A percentile compares a stretch with the other conserved stretches of the same genome.
phyloP scores from a whole-genome alignment of 1,139 yeast genomes.

The Wickerhamiella infanticola region DNA sequence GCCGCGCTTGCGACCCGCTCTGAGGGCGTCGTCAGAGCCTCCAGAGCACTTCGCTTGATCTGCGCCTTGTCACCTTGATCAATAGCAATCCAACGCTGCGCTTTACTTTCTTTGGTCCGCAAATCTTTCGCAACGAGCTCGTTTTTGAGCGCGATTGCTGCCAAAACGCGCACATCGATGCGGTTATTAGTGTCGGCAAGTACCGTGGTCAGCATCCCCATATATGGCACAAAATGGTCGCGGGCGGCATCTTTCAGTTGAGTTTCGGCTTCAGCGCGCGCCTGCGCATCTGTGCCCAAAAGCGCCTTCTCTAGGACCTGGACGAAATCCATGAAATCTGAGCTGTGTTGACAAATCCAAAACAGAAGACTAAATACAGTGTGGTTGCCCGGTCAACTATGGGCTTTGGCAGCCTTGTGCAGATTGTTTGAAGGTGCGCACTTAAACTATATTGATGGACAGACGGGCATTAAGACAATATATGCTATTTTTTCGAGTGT shows the following conservation, averaged over 20 bases:
- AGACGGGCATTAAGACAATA: too few relatives aligned
- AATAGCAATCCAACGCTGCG: slow-evolving; percentile 43
- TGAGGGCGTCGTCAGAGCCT: slow-evolving; percentile 48
- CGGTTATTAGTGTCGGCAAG: slow-evolving; percentile 40
- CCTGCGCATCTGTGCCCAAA: slow-evolving; percentile 31
- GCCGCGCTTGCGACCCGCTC: slow-evolving; percentile 76
- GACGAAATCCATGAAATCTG: slow-evolving; percentile 1
- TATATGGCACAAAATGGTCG: slow-evolving; percentile 60
- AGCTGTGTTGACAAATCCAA: background rate
- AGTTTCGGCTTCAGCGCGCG: slow-evolving; percentile 67
- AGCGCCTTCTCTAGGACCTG: slow-evolving; percentile 1
- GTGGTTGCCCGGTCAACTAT: background rate
- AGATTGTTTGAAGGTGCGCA: too few relatives aligned
- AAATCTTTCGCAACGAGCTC: slow-evolving; percentile 58
- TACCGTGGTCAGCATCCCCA: slow-evolving; percentile 56
- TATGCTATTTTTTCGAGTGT: too few relatives aligned
- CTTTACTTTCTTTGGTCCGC: slow-evolving; percentile 18
- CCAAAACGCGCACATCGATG: slow-evolving; percentile 80
- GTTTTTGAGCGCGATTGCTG: slow-evolving; percentile 79
- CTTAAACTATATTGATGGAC: too few relatives aligned
- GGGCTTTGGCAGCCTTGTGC: too few relatives aligned
- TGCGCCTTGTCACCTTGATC: slow-evolving; percentile 39
- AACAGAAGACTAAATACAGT: background rate
- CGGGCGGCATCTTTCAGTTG: slow-evolving; percentile 59
- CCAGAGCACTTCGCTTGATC: slow-evolving; percentile 47